Evolutionary conservation across 805 yeast genomes (phyloP), one percentile per base, ranked within the genome.

Genomic region (Yamadazyma philogaea): DNA sequence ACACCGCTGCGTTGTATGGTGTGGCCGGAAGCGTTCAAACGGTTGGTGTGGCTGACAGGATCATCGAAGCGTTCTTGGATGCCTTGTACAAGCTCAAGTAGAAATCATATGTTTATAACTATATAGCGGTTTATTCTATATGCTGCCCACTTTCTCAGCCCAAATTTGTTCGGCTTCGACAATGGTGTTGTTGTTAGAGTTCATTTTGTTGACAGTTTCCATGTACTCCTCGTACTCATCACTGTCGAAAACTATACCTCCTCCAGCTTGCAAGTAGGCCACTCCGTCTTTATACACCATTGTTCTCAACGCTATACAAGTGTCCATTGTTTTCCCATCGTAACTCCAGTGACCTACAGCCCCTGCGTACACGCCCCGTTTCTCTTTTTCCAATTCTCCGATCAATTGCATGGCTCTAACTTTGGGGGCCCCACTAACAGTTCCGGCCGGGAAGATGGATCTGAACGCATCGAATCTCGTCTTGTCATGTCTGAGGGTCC

Each of bases 321-420:
- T 93, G 59, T 93, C 95, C 98, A 93, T 91, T 21, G 88, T 77
- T 53, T 78, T 80, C n/a, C 91, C 88, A 56, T 89, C 96, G 60
- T 90, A 93, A 1, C 96, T 89, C 96, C 97, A 93, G 61, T 86
- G 85, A 6, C 99, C 99, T 15, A 93, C 98, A 2, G 99, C 99
- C 48, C 99, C 99, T 0, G 99, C 99, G 59, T 93, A 93, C 7
- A 91, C 90, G 35, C 98, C 99, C 59, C 99, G 76, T 57, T 88
- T 87, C 60, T 91, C 98, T 47, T 79, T 76, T 60, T 93, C 99
- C 37, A 91, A 68, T 60, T 87, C 95, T 15, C 86, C 84, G 54
- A 93, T 88, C 34, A 93, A 72, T 64, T 90, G 95, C 98, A 93
- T 93, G 7, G 99, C 99, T 55, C 79, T 81, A 32, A 93, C 95